These are phyloP conservation scores for Beauveria scarabaeidicola DNA, from an alignment of 2,329 filamentous ascomycete genomes.

Conservation along the genomic window DNA sequence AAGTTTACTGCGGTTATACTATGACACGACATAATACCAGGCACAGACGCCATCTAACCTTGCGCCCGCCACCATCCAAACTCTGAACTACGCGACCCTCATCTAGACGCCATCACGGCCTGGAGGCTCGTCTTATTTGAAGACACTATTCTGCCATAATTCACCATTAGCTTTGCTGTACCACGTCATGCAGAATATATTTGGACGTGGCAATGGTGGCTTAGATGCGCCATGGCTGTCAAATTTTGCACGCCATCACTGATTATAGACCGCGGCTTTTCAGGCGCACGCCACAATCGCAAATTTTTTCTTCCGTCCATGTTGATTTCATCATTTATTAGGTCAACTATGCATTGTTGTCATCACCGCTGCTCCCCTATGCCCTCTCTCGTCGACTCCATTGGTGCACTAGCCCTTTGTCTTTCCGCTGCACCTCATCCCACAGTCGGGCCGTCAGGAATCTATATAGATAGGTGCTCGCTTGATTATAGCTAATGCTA, in stretches of 20 bases:
- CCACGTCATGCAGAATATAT: neutral
- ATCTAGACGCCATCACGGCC: neutral
- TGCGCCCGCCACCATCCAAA: neutral
- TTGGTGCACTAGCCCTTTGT: constrained; percentile 22
- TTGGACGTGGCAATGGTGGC: neutral
- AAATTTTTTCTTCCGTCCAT: neutral
- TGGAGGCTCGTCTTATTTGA: neutral
- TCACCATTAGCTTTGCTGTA: neutral
- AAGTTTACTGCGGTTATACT: neutral
- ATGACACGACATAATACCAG: neutral
- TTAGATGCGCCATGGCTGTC: neutral
- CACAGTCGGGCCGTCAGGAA: constrained; percentile 52
- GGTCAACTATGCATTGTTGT: no score
- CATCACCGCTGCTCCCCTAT: neutral
- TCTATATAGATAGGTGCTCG: constrained; percentile 49
- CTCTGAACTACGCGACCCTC: neutral
- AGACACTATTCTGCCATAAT: no score
- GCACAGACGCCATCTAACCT: neutral
- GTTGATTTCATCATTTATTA: no score
- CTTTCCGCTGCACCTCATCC: constrained; percentile 49
- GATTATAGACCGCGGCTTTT: no score
- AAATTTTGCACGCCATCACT: neutral
- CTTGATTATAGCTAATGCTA: constrained; percentile 49
- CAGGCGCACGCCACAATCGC: neutral
- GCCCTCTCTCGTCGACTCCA: constrained; percentile 20